Base-by-base conservation (phyloP, 306 rosid genomes). In the Gleditsia sinensis region DNA sequence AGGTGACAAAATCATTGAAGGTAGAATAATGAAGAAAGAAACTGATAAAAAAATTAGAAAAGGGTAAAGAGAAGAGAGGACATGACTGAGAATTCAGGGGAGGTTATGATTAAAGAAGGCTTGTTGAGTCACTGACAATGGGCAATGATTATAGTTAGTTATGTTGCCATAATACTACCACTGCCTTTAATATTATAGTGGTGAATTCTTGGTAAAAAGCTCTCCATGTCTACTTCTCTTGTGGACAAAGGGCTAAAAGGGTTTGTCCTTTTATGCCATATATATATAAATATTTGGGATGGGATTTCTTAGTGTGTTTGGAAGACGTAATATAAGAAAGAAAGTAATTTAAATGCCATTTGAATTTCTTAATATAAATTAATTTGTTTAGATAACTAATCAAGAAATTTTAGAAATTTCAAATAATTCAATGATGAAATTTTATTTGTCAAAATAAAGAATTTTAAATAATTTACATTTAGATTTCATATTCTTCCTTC, bases 41-140 rank as follows among this genome's bases (percentile, higher is more conserved):
- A 51, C 70, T 61, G 68, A 25, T 51, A 21, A 57, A 65, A 69
- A 74, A n/a, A 66, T 39, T 24, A 40, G 32, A 9, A 78, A 71
- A 60, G 42, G 49, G 55, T 34, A 75, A 69, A 62, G 67, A 21
- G 9, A 58, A 72, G 80, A 68, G 69, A 32, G 51, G 66, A 56
- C 57, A 42, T 78, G 51, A 80, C 36, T 66, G 68, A 61, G 67
- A 78, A 46, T 28, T 46, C 9, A 43, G 48, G 12, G 66, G 42
- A 37, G 33, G 81, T 71, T 33, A 84, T 86, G 81, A 86, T 90
- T 84, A 77, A 54, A 13, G 77, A 68, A 72, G 71, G 74, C 46
- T 51, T 75, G 76, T 62, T 24, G 25, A 75, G 80, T 53, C 55
- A 59, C 67, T 78, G 49, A 60, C 71, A 46, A 60, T 77, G 72